Evolutionary conservation across 257 asterid genomes (phyloP).

Genomic region (Jasminum sambac): DNA sequence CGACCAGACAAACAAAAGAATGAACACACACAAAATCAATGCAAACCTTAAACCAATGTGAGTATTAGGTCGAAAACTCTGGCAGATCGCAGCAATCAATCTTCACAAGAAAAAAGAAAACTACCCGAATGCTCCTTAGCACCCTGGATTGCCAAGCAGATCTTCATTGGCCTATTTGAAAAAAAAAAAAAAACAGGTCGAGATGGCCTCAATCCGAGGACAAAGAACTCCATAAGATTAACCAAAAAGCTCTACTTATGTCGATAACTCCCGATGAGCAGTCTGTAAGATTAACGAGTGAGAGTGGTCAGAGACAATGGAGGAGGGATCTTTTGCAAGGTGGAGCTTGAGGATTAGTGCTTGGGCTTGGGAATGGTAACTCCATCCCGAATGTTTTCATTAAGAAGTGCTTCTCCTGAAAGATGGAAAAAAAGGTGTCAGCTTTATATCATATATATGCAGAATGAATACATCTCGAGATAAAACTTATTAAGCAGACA

Average conservation of each 20-base stretch:
- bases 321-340: constrained; percentile 97
- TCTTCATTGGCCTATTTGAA: constrained; percentile 66
- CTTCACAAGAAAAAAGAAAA: constrained; percentile 36
- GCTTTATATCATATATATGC: not conserved
- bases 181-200: constrained; percentile 63
- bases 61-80: constrained; percentile 44
- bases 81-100: constrained; percentile 58
- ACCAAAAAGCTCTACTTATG: constrained; percentile 38
- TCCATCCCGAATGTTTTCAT: constrained; percentile 93
- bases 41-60: constrained; percentile 47
- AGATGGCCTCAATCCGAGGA: constrained; percentile 59
- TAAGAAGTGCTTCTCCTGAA: constrained; percentile 96
- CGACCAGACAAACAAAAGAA: constrained; percentile 59
- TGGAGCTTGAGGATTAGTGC: constrained; percentile 66
- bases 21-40: constrained; percentile 41
- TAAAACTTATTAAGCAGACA: not conserved
- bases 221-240: constrained; percentile 42
- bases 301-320: constrained; percentile 71
- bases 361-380: constrained; percentile 46
- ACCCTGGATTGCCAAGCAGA: constrained; percentile 64
- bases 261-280: constrained; percentile 35
- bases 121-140: constrained; percentile 65
- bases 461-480: not conserved
- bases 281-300: constrained; percentile 30
- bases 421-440: constrained; percentile 3